A percentile compares a stretch with the other conserved stretches of the same genome.
Conservation (phyloP, 2,329 filamentous ascomycete species). For the Lasiodiplodia citricola region DNA sequence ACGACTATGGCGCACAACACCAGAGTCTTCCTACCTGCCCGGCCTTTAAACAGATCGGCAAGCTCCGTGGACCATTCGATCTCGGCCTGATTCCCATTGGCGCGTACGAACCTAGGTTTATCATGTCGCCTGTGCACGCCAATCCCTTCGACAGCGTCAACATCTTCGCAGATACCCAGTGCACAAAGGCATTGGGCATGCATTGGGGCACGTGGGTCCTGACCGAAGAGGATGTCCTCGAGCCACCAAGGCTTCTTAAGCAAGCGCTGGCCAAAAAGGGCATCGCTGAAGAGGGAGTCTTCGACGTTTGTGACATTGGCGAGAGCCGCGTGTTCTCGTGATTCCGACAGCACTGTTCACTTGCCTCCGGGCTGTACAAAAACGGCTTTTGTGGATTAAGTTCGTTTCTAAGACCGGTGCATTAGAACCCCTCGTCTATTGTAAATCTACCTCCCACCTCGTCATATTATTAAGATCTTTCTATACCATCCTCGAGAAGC, state of each 20-base stretch:
- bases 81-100: conserved; percentile 93
- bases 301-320: conserved; percentile 84
- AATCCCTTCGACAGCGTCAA: conserved; percentile 87
- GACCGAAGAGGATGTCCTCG: conserved; percentile 82
- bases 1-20: conserved; percentile 75
- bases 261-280: conserved; percentile 72
- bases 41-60: conserved; percentile 83
- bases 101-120: conserved; percentile 74
- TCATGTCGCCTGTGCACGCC: conserved; percentile 84
- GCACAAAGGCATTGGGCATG: conserved; percentile 79
- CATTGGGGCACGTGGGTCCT: conserved; percentile 91
- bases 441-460: neutral
- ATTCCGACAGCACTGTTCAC: neutral
- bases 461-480: neutral
- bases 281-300: conserved; percentile 72
- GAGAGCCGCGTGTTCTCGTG: conserved; percentile 74
- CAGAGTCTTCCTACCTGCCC: conserved; percentile 73
- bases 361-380: neutral
- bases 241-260: conserved; percentile 76
- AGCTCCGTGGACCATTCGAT: conserved; percentile 82
- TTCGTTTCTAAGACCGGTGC: neutral
- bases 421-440: neutral
- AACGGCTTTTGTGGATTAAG: neutral
- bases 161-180: conserved; percentile 85
- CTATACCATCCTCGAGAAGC: neutral